Percentiles rank a stretch among this genome's conserved stretches.
phyloP scores from a whole-genome alignment of 108 stramenopile genomes.

The Stephanodiscus minutulus region DNA sequence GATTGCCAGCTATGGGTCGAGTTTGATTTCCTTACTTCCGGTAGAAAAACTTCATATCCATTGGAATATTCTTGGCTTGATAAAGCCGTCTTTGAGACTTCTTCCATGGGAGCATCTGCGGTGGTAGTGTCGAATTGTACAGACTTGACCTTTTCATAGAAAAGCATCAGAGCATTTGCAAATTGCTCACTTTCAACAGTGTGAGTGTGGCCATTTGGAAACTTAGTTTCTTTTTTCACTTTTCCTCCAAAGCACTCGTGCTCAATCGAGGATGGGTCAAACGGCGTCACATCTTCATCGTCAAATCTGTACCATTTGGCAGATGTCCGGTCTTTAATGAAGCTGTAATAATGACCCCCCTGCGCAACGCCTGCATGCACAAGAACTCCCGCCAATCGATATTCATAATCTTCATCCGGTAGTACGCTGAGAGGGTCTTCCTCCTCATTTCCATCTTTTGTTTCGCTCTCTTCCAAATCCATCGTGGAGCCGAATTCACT shows the following conservation, averaged over 20 bases:
- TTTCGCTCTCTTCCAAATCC: slow-evolving; percentile 49
- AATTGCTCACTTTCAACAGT: slow-evolving; percentile 93
- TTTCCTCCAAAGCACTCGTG: slow-evolving; percentile 95
- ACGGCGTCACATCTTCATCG: slow-evolving; percentile 97
- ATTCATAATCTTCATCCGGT: slow-evolving; percentile 91
- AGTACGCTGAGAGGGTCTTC: slow-evolving; percentile 55
- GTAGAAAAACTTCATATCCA: slow-evolving; percentile 84
- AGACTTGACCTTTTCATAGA: slow-evolving; percentile 95
- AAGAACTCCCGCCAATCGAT: slow-evolving; percentile 92
- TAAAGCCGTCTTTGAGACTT: slow-evolving; percentile 17
- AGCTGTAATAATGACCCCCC: slow-evolving; percentile 98
- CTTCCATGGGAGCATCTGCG: slow-evolving; percentile 32
- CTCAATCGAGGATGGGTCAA: slow-evolving; percentile 88
- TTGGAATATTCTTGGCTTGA: slow-evolving; percentile 36
- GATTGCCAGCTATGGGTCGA: slow-evolving; percentile 84
- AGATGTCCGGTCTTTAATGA: slow-evolving; percentile 87
- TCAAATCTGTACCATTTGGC: slow-evolving; percentile 96
- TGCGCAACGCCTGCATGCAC: slow-evolving; percentile 97
- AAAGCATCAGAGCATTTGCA: slow-evolving; percentile 96
- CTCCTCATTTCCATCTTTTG: slow-evolving; percentile 34
- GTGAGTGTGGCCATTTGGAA: slow-evolving; percentile 88
- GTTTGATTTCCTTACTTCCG: slow-evolving; percentile 86
- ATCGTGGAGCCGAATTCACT: slow-evolving; percentile 45
- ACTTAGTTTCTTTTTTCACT: slow-evolving; percentile 90
- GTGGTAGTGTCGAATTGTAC: slow-evolving; percentile 37